These are phyloP conservation scores for Phaeosphaeriaceae sp. DNA, from an alignment of 2,329 filamentous ascomycete species.

Conservation along the genomic window DNA sequence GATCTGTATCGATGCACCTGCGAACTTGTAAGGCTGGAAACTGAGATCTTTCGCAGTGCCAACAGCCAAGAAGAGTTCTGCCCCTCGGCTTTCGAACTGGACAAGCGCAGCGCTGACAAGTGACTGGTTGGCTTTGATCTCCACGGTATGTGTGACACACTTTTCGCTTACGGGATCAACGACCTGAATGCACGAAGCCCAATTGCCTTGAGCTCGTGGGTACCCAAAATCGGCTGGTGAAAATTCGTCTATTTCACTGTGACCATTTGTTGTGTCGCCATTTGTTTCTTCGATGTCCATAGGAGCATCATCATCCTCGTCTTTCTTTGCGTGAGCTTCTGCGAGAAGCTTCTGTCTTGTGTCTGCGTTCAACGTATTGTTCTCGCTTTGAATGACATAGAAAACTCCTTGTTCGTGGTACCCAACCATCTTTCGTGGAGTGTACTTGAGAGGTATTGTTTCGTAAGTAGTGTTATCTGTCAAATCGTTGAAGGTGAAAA, in stretches of 20 bases:
- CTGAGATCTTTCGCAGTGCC: constrained; percentile 92
- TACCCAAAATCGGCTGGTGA: constrained; percentile 88
- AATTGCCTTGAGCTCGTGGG: constrained; percentile 80
- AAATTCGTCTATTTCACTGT: constrained; percentile 58
- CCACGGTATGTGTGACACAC: constrained; percentile 74
- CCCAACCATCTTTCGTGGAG: constrained; percentile 83
- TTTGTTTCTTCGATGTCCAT: constrained; percentile 25
- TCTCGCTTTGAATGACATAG: constrained; percentile 93
- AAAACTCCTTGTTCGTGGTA: constrained; percentile 89
- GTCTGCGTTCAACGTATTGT: constrained; percentile 84
- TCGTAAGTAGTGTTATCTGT: constrained; percentile 86
- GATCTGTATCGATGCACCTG: constrained; percentile 85
- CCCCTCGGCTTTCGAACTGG: constrained; percentile 79
- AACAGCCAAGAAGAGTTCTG: constrained; percentile 90
- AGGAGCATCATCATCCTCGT: constrained; percentile 40
- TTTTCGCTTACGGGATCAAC: constrained; percentile 80
- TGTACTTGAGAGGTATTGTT: constrained; percentile 85
- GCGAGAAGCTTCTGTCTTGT: constrained; percentile 76
- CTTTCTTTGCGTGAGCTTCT: constrained; percentile 59
- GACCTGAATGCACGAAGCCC: constrained; percentile 94
- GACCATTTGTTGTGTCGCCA: constrained; percentile 21
- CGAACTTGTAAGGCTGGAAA: constrained; percentile 72
- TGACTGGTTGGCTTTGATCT: constrained; percentile 88
- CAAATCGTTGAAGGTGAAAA: constrained; percentile 88
- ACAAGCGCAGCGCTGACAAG: constrained; percentile 86